These are phyloP conservation scores for Perkinsus olseni DNA, from an alignment of 169 alveolate genomes.

Conservation along the genomic window DNA sequence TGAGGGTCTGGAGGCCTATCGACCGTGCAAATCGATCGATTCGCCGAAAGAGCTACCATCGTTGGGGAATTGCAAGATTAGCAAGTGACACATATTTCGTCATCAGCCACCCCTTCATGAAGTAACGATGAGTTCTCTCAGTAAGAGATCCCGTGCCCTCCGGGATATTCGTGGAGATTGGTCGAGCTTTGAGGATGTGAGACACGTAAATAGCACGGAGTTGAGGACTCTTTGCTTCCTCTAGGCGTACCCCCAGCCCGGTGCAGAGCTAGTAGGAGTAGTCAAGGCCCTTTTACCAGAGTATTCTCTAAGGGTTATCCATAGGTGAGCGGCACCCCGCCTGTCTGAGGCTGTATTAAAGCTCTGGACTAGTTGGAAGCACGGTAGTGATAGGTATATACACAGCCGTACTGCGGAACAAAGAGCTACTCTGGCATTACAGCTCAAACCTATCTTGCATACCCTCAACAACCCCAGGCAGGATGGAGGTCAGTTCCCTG, in stretches of 20 bases:
- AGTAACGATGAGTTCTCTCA: not conserved
- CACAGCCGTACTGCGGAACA: not conserved
- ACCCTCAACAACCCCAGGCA: not conserved
- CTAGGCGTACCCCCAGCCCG: not conserved
- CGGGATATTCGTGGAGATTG: not conserved
- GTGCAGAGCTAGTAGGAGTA: not conserved
- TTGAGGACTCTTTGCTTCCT: not conserved
- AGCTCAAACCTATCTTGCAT: not conserved
- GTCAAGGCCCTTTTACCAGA: not conserved
- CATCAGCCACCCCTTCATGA: not conserved
- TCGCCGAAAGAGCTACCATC: not conserved
- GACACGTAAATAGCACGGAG: not conserved
- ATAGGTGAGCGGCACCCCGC: not conserved
- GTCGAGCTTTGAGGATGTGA: not conserved
- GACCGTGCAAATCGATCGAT: not conserved
- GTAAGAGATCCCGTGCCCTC: not conserved
- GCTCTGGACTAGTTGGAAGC: too few relatives aligned
- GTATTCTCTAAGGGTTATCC: not conserved
- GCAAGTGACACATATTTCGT: not conserved
- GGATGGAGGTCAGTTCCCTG: not conserved
- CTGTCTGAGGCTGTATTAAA: not conserved
- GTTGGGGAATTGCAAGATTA: not conserved
- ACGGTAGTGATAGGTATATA: not conserved
- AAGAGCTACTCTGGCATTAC: not conserved
- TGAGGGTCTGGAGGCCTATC: not conserved